Base-by-base conservation (phyloP, 208 protist genomes). In the Herpetomonas samuelpessoai region DNA sequence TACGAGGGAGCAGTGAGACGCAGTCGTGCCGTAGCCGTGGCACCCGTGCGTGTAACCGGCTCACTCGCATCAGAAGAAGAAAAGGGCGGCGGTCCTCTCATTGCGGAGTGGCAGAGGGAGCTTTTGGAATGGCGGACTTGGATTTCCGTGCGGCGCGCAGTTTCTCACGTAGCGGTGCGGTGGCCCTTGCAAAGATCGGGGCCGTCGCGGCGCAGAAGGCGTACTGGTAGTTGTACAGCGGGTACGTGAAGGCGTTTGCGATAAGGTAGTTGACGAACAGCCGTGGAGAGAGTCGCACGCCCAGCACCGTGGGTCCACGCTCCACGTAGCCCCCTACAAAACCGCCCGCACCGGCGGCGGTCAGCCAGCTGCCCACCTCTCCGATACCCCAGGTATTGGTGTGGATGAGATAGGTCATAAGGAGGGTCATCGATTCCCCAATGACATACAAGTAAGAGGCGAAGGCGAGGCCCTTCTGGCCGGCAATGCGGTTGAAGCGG, bases 251-350 rank as follows among this genome's bases (percentile, higher is more conserved):
- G 12, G 39, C 50, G 46, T 88, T 92, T 3, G 70, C 84, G 10
- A 83, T 25, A 12, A 83, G n/a, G 54, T 92, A 92, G 68, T 95
- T 86, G 1, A 86, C 25, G 4, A 91, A 25, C 28, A 95, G 63
- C 6, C 82, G 76, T 4, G 73, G 74, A 0, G 82, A 86, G 21
- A 92, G 66, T 22, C 65, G 68, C 16, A 87, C 6, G 16, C 74
- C 79, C 6, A 66, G 73, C 19, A 93, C 54, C 10, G 57, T 54
- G 1, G 76, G 74, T 29, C 81, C 81, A 1, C 62, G 46, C 22
- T 89, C 63, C 46, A 85, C 50, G 47, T 68, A 77, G 18, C 48
- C 25, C 16, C 89, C 74, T 0, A 70, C 27, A 24, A 62, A 27
- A 0, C 45, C 29, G 16, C 74, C 76, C 2, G 71, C 24, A 9